Percentiles rank a stretch among this genome's conserved stretches.
Conservation (phyloP, 2,329 filamentous ascomycete species). For the Elsinoe perseae region DNA sequence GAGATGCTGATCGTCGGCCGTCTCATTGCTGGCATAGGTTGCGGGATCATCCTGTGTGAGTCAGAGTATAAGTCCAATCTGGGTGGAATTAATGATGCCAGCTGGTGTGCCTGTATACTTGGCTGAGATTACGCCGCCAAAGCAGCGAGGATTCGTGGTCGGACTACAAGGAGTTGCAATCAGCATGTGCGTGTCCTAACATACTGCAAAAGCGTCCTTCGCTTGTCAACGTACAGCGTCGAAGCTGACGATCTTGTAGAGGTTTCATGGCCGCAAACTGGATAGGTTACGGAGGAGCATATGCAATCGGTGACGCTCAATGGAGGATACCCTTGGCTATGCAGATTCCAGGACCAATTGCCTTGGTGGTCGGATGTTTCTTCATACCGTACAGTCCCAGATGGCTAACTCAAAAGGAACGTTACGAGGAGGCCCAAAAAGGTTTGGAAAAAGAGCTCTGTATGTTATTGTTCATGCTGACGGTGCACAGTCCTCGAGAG, state of each 20-base stretch:
- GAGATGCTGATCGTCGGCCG: slow-evolving; percentile 24
- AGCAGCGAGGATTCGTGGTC: slow-evolving; percentile 27
- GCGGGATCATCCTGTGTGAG: slow-evolving; percentile 23
- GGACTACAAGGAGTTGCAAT: slow-evolving; percentile 28
- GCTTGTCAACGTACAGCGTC: no score
- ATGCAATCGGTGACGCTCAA: slow-evolving; percentile 35
- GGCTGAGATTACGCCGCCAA: slow-evolving; percentile 27
- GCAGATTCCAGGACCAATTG: slow-evolving; percentile 35
- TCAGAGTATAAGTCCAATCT: no score
- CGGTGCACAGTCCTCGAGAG: slow-evolving; percentile 25
- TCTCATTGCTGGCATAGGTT: slow-evolving; percentile 24
- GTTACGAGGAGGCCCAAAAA: slow-evolving; percentile 36
- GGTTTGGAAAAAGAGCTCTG: slow-evolving; percentile 32
- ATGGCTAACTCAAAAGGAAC: slow-evolving; percentile 27
- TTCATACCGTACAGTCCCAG: slow-evolving; percentile 33
- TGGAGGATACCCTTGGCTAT: slow-evolving; percentile 56
- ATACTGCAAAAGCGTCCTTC: no score
- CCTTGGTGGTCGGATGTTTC: slow-evolving; percentile 30
- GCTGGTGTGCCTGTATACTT: slow-evolving; percentile 28
- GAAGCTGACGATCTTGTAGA: neutral
- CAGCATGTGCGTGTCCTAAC: slow-evolving; percentile 20
- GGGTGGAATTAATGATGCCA: no score
- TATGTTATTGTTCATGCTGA: slow-evolving; percentile 27
- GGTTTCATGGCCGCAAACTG: slow-evolving; percentile 36
- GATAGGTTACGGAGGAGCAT: slow-evolving; percentile 35